Base-by-base conservation (phyloP, 371 early-diverging fungal species). In the Conidiobolus coronatus region DNA sequence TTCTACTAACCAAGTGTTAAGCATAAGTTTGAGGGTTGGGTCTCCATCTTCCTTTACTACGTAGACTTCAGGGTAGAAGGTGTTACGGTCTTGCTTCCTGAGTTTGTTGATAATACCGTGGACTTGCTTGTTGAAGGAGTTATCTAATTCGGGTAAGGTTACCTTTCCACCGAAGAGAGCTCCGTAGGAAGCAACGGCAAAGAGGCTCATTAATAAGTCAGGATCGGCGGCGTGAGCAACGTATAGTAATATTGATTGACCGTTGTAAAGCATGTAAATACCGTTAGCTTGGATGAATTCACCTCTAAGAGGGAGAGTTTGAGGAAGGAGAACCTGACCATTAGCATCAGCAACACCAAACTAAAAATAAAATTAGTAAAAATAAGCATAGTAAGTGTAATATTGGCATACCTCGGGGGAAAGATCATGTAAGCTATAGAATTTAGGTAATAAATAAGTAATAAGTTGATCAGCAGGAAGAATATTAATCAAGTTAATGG, bases 31-130 rank as follows among this genome's bases (percentile, higher is more conserved):
- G 50, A 88, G 55, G 11, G 65, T 64, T n/a, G 82, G 81, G 52
- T 90, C 88, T 14, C 86, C 84, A 53, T 94, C 91, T 59, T 94
- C 94, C 60, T 84, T 85, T 47, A 90, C 74, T 37, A 94, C 60
- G 53, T 79, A 84, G 8, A 73, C 43, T 22, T 68, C 68, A 8
- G 74, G 74, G 38, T 73, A 71, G 45, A 75, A 77, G 22, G 68
- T 58, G 0, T 69, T 63, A 13, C 71, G 62, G 4, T 68, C 66
- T 64, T 67, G 64, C 40, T 71, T 71, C 13, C 73, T 64, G 17
- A 67, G 62, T 53, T 73, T 69, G 39, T 59, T 67, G 43, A 77
- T 53, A 44, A 77, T 63, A 48, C 62, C 52, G 45, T 72, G 70
- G 19, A 71, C 65, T 36, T 73, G 70, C 50, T 63, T 59, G 43